These are phyloP conservation scores for Picea sitchensis DNA, from an alignment of 75 land plant genomes.

Conservation along the genomic window DNA sequence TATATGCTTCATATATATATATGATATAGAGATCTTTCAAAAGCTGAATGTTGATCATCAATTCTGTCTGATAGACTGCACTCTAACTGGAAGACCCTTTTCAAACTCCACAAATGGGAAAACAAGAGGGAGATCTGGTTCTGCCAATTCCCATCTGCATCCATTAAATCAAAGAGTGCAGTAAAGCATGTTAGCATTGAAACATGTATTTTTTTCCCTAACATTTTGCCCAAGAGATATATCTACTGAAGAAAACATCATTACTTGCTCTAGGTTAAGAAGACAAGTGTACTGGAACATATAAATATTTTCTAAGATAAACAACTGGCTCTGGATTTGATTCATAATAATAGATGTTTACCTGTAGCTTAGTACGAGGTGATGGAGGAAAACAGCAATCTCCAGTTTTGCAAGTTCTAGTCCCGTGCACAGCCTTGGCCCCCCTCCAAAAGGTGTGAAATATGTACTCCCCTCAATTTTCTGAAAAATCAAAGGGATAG, in stretches of 20 bases:
- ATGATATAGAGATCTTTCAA: no score
- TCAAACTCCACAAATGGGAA: slow-evolving; percentile 75
- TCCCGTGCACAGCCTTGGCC: slow-evolving; percentile 77
- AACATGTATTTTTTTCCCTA: no score
- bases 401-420: slow-evolving; percentile 78
- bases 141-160: slow-evolving; percentile 47
- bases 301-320: no score
- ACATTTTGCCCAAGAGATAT: no score
- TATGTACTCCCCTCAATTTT: slow-evolving; percentile 1
- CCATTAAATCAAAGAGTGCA: neutral
- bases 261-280: no score
- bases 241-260: no score
- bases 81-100: slow-evolving; percentile 46
- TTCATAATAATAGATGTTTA: neutral
- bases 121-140: slow-evolving; percentile 43
- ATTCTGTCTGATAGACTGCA: no score
- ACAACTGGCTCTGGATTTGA: no score
- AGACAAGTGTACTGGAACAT: no score
- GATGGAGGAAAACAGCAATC: slow-evolving; percentile 83
- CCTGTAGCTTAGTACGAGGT: slow-evolving; percentile 54
- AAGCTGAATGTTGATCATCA: no score
- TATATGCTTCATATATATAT: no score
- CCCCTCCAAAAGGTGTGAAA: slow-evolving; percentile 86
- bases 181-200: no score
- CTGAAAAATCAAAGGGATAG: neutral